These are phyloP conservation scores for Climacium dendroides DNA, from an alignment of 225 moss, liverwort and hornwort species.

Conservation along the genomic window DNA sequence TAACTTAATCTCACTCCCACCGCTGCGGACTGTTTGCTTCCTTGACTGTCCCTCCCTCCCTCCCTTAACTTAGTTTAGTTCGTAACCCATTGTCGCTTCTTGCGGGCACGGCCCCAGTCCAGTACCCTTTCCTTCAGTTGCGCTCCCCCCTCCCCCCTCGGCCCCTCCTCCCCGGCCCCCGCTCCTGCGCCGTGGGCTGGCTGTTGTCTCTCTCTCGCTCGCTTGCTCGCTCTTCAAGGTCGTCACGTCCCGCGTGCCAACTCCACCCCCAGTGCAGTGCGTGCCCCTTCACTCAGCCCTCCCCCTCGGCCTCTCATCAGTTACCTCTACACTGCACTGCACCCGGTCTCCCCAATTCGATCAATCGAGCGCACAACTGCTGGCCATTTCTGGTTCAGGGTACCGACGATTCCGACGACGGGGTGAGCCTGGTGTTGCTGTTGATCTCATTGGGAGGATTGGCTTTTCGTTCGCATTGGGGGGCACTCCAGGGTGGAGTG, in stretches of 20 bases:
- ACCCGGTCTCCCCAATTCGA: not conserved
- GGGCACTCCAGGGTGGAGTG: not conserved
- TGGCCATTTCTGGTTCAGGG: not conserved
- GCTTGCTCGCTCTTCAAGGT: not conserved
- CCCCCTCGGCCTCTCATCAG: not conserved
- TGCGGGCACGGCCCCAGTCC: not conserved
- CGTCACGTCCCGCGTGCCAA: not conserved
- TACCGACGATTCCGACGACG: not conserved
- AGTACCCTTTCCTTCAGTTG: not conserved
- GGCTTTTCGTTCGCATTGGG: not conserved
- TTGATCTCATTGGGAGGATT: not conserved
- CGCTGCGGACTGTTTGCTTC: not conserved
- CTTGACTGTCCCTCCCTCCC: not conserved
- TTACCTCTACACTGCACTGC: not conserved
- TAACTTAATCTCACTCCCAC: not conserved
- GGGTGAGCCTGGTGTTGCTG: not conserved
- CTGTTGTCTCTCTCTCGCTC: conserved; percentile 8
- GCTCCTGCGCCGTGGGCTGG: conserved; percentile 5
- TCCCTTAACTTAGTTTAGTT: not conserved
- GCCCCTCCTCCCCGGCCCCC: not conserved
- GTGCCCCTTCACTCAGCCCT: not conserved
- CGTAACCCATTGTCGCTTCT: not conserved
- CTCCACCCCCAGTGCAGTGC: not conserved
- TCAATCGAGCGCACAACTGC: not conserved
- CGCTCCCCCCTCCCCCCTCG: not conserved